phyloP scores from a whole-genome alignment of 2,329 filamentous ascomycete species.

The Nemania abortiva region DNA sequence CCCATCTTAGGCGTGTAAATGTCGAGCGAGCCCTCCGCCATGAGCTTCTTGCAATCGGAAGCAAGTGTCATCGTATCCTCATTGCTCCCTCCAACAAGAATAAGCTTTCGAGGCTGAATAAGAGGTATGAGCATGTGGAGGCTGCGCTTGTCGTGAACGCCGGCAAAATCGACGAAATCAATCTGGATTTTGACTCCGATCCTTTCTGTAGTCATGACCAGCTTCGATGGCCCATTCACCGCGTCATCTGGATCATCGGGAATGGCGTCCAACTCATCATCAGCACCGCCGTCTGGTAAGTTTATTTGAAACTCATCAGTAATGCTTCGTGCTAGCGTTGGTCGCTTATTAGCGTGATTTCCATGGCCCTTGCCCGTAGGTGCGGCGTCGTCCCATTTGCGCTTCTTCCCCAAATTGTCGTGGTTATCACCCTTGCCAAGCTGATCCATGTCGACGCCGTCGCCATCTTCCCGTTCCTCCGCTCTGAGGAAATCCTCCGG shows the following conservation, averaged over 20 bases:
- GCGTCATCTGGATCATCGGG: constrained; percentile 67
- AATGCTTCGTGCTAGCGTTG: constrained; percentile 59
- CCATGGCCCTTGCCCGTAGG: constrained; percentile 57
- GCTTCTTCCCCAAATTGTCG: constrained; percentile 85
- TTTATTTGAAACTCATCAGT: constrained; percentile 62
- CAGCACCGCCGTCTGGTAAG: constrained; percentile 55
- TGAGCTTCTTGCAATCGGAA: constrained; percentile 79
- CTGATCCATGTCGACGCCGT: constrained; percentile 71
- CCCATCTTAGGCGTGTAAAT: constrained; percentile 88
- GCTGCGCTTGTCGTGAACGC: constrained; percentile 92
- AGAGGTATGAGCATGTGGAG: constrained; percentile 94
- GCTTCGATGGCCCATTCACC: constrained; percentile 77
- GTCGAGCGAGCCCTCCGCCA: constrained; percentile 69
- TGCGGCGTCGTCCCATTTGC: constrained; percentile 85
- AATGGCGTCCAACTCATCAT: constrained; percentile 69
- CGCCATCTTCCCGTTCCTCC: constrained; percentile 85
- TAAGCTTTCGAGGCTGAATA: constrained; percentile 92
- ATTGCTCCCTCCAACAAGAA: constrained; percentile 84
- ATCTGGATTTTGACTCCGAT: constrained; percentile 80
- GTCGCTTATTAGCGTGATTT: constrained; percentile 69
- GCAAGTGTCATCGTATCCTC: constrained; percentile 85
- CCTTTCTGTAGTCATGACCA: constrained; percentile 72
- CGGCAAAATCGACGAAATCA: constrained; percentile 90
- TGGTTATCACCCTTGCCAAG: constrained; percentile 64
- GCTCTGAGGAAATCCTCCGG: constrained; percentile 94